A percentile compares a stretch with the other conserved stretches of the same genome.
phyloP scores from a whole-genome alignment of 2,329 filamentous ascomycete species.

The Tolypocladium ophioglossoides region DNA sequence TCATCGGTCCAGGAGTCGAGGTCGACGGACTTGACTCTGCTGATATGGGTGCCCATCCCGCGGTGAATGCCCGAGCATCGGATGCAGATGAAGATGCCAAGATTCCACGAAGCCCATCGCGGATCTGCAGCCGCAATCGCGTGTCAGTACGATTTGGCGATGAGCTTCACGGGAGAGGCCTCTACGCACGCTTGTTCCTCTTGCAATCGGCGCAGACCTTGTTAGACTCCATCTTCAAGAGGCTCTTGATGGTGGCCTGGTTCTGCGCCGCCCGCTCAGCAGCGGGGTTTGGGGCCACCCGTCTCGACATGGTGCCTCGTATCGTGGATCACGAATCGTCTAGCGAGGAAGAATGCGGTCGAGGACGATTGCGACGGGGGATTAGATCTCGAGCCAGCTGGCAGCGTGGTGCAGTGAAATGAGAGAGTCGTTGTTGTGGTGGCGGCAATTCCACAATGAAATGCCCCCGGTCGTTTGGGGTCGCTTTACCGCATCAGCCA shows the following conservation, averaged over 20 bases:
- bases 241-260: slow-evolving; percentile 82
- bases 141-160: not conserved
- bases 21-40: slow-evolving; percentile 94
- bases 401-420: not conserved
- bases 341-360: not conserved
- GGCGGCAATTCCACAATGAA: not conserved
- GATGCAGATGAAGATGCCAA: slow-evolving; percentile 96
- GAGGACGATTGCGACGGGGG: not conserved
- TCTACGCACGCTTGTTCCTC: slow-evolving; percentile 79
- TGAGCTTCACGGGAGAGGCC: not conserved
- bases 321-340: not conserved
- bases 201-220: slow-evolving; percentile 99
- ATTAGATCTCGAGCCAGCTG: not conserved
- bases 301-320: slow-evolving; percentile 58
- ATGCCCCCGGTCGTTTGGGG: not conserved
- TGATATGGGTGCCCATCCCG: slow-evolving; percentile 98
- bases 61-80: slow-evolving; percentile 97
- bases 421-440: not conserved
- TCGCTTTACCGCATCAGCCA: slow-evolving; percentile 1
- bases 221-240: slow-evolving; percentile 90
- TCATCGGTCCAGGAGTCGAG: slow-evolving; percentile 98
- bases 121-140: slow-evolving; percentile 51
- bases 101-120: slow-evolving; percentile 98
- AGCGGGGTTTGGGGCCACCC: slow-evolving; percentile 57
- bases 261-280: slow-evolving; percentile 89